Base-by-base conservation (phyloP, 768 basidiomycete species). In the Pilatotrama ljubarskyi region DNA sequence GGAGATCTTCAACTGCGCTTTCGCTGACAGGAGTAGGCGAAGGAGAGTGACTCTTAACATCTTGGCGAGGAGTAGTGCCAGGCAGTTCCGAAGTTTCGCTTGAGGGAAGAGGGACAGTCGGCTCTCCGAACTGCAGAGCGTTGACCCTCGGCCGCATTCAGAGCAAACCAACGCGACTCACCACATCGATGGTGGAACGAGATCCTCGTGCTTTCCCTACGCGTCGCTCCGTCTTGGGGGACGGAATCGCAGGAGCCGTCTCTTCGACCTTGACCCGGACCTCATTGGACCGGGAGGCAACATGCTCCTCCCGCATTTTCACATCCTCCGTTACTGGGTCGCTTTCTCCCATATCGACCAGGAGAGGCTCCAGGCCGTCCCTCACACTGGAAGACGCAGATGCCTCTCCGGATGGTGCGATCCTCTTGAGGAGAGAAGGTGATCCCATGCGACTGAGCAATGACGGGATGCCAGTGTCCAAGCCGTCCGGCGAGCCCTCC, bases 151-250 rank as follows among this genome's bases (percentile, higher is more conserved):
- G 22, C 11, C 42, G 25, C 14, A 14, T 29, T 17, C 4, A 17
- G 13, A 2, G 11, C 22, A 7, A 14, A 41, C 2, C 7, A 6
- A 22, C 2, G 25, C 13, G 7, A 61, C 60, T 51, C 35, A 61
- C 60, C 43, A 61, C 60, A 36, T 61, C 25, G 36, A 61, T 61
- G 0, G 60, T 61, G 20, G 55, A 55, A 22, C 60, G 60, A 24
- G 42, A 44, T 14, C 60, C 51, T 41, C 55, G 18, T 18, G 53
- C 40, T 43, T 29, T 51, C 18, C 48, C 41, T 5, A 41, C 22
- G 15, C 6, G 43, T 11, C 43, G 26, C 8, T 5, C 29, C 18
- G 5, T 38, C 3, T 41, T 52, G 14, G 49, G 60, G 0, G 54
- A 50, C 11, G 49, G 50, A 5, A 55, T 35, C 36, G 29, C 22